phyloP scores from a whole-genome alignment of 1,284 basidiomycete genomes.

The Malassezia vespertilionis region DNA sequence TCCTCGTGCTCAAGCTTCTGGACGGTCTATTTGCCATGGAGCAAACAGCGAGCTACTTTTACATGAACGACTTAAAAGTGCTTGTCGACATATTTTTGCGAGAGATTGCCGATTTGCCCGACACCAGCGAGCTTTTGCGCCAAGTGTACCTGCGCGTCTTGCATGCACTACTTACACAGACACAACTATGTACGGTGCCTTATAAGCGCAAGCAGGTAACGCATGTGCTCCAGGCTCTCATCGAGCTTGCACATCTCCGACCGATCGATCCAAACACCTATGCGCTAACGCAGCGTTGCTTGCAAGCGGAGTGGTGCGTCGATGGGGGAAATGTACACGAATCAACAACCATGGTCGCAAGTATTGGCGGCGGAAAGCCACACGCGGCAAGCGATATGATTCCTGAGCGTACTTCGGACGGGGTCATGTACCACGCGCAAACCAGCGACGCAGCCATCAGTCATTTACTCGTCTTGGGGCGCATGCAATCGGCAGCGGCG shows the following conservation, averaged over 20 bases:
- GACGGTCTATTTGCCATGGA: conserved; percentile 89
- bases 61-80: conserved; percentile 91
- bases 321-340: conserved; percentile 11
- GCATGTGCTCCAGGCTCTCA: conserved; percentile 66
- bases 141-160: conserved; percentile 94
- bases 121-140: conserved; percentile 86
- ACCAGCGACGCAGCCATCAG: conserved; percentile 3
- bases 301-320: conserved; percentile 30
- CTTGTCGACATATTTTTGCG: conserved; percentile 92
- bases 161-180: conserved; percentile 85
- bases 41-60: conserved; percentile 89
- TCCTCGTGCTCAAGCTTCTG: conserved; percentile 85
- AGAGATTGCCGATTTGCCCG: conserved; percentile 77
- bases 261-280: conserved; percentile 64
- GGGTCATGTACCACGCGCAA: conserved; percentile 1
- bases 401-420: background rate
- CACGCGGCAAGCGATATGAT: conserved; percentile 9
- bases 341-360: conserved; percentile 19
- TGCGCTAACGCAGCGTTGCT: conserved; percentile 79
- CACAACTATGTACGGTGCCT: conserved; percentile 67
- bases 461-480: background rate
- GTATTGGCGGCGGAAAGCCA: conserved; percentile 23
- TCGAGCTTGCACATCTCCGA: conserved; percentile 63
- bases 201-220: conserved; percentile 89
- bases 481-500: conserved; percentile 11